These are phyloP conservation scores for Pterocarpus santalinus DNA, from an alignment of 306 rosid species.

Conservation along the genomic window DNA sequence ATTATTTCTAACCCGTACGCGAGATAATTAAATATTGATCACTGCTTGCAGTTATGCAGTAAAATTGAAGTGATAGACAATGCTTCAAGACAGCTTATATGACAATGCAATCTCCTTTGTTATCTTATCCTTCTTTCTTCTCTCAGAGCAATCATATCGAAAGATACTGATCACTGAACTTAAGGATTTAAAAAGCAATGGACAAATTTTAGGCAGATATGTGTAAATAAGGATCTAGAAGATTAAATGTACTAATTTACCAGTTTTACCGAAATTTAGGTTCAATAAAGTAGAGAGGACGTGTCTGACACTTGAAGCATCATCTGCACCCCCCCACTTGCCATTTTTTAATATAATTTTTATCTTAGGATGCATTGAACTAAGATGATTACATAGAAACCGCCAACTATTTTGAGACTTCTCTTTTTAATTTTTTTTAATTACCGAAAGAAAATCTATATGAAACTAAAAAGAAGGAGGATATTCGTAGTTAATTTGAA, in stretches of 20 bases:
- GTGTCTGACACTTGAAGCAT: slow-evolving; percentile 28
- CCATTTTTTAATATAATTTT: no score
- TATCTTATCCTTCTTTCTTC: neutral
- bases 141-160: slow-evolving; percentile 25
- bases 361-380: slow-evolving; percentile 18
- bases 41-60: no score
- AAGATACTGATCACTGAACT: neutral
- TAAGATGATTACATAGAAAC: neutral
- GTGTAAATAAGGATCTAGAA: neutral
- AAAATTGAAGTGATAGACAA: neutral
- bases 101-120: no score
- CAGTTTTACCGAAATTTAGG: neutral
- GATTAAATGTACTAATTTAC: neutral
- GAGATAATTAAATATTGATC: neutral
- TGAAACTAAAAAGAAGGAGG: no score
- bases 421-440: neutral
- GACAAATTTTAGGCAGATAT: neutral
- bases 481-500: no score
- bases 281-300: slow-evolving; percentile 15
- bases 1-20: neutral
- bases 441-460: neutral
- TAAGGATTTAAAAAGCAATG: slow-evolving; percentile 2
- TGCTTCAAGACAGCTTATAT: no score
- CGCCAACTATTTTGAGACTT: neutral
- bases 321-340: slow-evolving; percentile 4